Base-by-base conservation (phyloP, 202 grass and related monocot species). In the Panicum hallii region DNA sequence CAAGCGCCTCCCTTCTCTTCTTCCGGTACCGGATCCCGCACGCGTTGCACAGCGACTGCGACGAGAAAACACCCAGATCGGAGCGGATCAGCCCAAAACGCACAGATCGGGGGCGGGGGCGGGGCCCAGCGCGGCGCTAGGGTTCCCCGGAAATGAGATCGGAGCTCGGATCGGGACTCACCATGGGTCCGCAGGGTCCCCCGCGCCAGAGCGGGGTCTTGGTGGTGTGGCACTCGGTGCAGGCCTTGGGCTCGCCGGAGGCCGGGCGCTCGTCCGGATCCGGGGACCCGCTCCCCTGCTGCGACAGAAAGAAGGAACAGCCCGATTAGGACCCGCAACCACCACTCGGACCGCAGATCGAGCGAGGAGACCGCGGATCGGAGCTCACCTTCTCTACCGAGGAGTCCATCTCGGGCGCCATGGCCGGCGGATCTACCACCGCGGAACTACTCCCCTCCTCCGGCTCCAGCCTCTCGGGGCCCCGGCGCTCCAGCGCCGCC, bases 21-120 rank as follows among this genome's bases (percentile, higher is more conserved):
- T 98, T 95, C 88, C 93, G 73, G 87, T 92, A 98, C 77, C 93
- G 88, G 85, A 98, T 98, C 83, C 95, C 95, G 63, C 95, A 95
- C 50, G 95, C 95, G 82, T 98, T 98, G 89, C 95, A 98, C 22
- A 98, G 87, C 82, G 95, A 98, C 95, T 98, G 91, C 32, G 11
- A 36, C 19, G 0, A 87, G 34, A 19, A 72, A 72, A 30, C 2
- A 62, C 6, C 3, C 79, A 86, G 88, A 90, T 90, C 87, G 70
- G 77, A 20, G 66, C 70, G 7, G 76, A 84, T 83, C 75, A 90
- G 80, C 43, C 14, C 3, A 57, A 11, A 47, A 72, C 5, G 5
- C 73, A 54, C 83, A 79, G 83, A 86, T 90, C 77, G 42, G 57
- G 63, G 20, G 19, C 11, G 4, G 19, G 32, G 46, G 57, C 4